A percentile compares a stretch with the other conserved stretches of the same genome.
phyloP scores from a whole-genome alignment of 2,329 filamentous ascomycete genomes.

The Ophiostoma angusticollis region DNA sequence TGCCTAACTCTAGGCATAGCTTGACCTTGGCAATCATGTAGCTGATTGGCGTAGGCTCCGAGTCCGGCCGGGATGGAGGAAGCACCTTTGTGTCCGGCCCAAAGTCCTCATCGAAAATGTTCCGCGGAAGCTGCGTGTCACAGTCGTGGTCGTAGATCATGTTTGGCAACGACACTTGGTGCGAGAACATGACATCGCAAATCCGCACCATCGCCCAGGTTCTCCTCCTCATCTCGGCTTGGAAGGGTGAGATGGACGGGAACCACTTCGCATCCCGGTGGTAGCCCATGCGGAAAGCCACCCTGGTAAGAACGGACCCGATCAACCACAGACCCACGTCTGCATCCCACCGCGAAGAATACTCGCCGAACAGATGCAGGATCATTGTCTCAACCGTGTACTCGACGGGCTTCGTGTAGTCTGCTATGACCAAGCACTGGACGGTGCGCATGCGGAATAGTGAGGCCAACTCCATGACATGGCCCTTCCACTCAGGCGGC shows the following conservation, averaged over 20 bases:
- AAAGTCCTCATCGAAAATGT: slow-evolving; percentile 72
- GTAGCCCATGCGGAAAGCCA: slow-evolving; percentile 59
- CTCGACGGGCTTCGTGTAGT: slow-evolving; percentile 63
- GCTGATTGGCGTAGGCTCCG: slow-evolving; percentile 61
- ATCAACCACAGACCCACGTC: slow-evolving; percentile 55
- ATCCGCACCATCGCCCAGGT: slow-evolving; percentile 61
- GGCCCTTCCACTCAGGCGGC: slow-evolving; percentile 64
- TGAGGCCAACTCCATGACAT: slow-evolving; percentile 43
- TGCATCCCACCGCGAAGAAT: slow-evolving; percentile 59
- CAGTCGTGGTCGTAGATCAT: slow-evolving; percentile 66
- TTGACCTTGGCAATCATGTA: slow-evolving; percentile 67
- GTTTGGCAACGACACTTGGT: slow-evolving; percentile 51
- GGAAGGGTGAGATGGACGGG: slow-evolving; percentile 55
- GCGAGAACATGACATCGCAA: slow-evolving; percentile 64
- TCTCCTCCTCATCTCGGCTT: slow-evolving; percentile 61
- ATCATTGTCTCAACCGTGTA: slow-evolving; percentile 70
- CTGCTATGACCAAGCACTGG: slow-evolving; percentile 62
- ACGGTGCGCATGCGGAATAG: slow-evolving; percentile 62
- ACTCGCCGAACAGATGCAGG: slow-evolving; percentile 64
- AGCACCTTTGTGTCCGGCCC: slow-evolving; percentile 53
- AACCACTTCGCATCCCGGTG: slow-evolving; percentile 69
- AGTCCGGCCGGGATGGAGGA: slow-evolving; percentile 52
- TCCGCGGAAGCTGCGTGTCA: slow-evolving; percentile 62
- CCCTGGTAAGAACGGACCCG: slow-evolving; percentile 39
- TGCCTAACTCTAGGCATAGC: slow-evolving; percentile 55